These are phyloP conservation scores for Cymodocea nodosa DNA, from an alignment of 116 monocot species.

Conservation along the genomic window DNA sequence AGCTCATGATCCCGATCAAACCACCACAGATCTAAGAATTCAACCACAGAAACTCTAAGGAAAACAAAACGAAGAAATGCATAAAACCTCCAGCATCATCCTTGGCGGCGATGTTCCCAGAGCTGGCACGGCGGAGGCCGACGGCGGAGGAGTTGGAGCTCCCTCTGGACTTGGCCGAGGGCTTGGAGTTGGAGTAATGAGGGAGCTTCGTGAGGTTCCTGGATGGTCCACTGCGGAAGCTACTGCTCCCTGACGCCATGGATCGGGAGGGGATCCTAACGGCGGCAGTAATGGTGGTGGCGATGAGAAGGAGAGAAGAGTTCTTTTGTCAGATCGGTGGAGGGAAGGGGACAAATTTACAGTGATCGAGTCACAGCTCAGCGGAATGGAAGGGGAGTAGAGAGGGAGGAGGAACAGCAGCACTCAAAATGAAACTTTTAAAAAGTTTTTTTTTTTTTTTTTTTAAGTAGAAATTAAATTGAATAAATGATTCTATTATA, in stretches of 20 bases:
- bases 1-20: background rate
- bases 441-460: no score
- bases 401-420: no score
- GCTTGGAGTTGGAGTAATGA: background rate
- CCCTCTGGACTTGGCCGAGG: background rate
- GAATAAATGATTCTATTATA: no score
- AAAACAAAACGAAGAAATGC: background rate
- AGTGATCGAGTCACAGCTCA: no score
- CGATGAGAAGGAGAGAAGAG: no score
- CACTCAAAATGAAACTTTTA: no score
- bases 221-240: background rate
- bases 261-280: background rate
- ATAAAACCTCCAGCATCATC: conserved; percentile 5
- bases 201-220: conserved; percentile 1
- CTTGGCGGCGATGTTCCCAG: background rate
- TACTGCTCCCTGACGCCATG: conserved; percentile 4
- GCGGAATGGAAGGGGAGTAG: no score
- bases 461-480: no score
- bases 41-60: background rate
- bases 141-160: background rate
- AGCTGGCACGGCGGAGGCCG: background rate
- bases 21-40: background rate
- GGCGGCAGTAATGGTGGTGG: no score
- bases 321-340: no score
- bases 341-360: no score